These are phyloP conservation scores for Taphrina betulina DNA, from an alignment of 1,139 yeast species.

Conservation along the genomic window DNA sequence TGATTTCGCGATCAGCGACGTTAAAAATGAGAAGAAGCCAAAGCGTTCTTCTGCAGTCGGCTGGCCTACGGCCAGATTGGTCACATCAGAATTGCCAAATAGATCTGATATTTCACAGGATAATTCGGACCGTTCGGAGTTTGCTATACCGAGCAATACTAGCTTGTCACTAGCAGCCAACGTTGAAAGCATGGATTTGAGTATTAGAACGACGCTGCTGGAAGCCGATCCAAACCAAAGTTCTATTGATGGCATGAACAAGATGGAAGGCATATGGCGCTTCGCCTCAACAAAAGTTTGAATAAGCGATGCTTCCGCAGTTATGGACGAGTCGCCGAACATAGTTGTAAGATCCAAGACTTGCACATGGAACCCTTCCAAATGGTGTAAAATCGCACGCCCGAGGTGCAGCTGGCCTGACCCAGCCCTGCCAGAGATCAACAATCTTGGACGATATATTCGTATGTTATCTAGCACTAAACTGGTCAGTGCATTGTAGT, in stretches of 20 bases:
- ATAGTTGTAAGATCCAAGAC: constrained; percentile 76
- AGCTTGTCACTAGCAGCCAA: constrained; percentile 72
- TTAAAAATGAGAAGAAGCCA: constrained; percentile 58
- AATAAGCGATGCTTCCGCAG: constrained; percentile 81
- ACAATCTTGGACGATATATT: constrained; percentile 75
- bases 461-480: constrained; percentile 55
- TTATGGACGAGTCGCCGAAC: constrained; percentile 69
- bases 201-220: constrained; percentile 67
- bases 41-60: constrained; percentile 51
- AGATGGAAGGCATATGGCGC: constrained; percentile 83
- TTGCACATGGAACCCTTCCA: constrained; percentile 91
- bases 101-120: constrained; percentile 48
- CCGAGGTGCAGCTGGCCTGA: constrained; percentile 87
- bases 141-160: constrained; percentile 74
- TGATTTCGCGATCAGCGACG: constrained; percentile 59
- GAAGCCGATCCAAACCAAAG: constrained; percentile 72
- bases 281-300: constrained; percentile 86
- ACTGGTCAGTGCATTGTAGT: constrained; percentile 31
- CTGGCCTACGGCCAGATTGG: constrained; percentile 52
- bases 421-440: constrained; percentile 74
- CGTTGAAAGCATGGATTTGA: constrained; percentile 66
- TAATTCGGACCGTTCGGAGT: constrained; percentile 48
- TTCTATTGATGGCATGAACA: constrained; percentile 80
- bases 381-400: constrained; percentile 72
- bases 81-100: constrained; percentile 57